Conservation (phyloP, 257 asterid genomes). For the Gynochthodes officinalis region DNA sequence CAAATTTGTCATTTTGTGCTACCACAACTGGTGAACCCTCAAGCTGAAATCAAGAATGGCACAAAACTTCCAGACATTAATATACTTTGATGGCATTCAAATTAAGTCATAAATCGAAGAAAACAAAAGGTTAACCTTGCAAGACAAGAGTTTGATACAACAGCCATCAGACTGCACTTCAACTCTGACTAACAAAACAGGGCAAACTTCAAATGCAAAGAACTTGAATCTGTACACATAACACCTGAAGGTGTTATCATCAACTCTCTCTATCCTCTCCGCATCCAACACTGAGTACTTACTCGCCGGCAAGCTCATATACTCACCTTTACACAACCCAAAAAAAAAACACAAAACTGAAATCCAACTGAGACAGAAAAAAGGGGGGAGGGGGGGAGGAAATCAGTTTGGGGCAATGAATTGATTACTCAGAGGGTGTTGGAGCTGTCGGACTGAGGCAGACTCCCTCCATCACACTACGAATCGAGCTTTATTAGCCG, state of each 20-base stretch:
- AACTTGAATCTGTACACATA: slow-evolving; percentile 78
- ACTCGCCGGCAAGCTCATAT: slow-evolving; percentile 98
- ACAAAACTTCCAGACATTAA: slow-evolving; percentile 3
- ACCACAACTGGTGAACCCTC: slow-evolving; percentile 87
- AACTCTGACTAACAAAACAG: slow-evolving; percentile 89
- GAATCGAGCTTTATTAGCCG: slow-evolving; percentile 72
- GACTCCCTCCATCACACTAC: slow-evolving; percentile 65
- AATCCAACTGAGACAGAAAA: neutral
- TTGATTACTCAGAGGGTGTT: slow-evolving; percentile 64
- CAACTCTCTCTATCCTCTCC: slow-evolving; percentile 92
- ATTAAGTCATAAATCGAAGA: neutral
- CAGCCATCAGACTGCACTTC: slow-evolving; percentile 92
- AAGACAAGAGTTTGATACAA: slow-evolving; percentile 86
- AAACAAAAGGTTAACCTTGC: slow-evolving; percentile 53
- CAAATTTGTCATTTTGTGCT: slow-evolving; percentile 88
- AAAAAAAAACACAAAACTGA: neutral
- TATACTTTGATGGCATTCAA: neutral
- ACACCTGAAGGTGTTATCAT: slow-evolving; percentile 84
- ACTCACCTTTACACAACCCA: slow-evolving; percentile 50
- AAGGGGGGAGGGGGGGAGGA: too few relatives aligned
- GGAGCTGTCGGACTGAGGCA: slow-evolving; percentile 61
- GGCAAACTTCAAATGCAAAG: slow-evolving; percentile 85
- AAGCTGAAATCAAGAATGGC: slow-evolving; percentile 43
- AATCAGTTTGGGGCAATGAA: neutral
- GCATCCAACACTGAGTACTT: slow-evolving; percentile 98